Conservation (phyloP, 257 asterid species). For the Solanum clarkiae region DNA sequence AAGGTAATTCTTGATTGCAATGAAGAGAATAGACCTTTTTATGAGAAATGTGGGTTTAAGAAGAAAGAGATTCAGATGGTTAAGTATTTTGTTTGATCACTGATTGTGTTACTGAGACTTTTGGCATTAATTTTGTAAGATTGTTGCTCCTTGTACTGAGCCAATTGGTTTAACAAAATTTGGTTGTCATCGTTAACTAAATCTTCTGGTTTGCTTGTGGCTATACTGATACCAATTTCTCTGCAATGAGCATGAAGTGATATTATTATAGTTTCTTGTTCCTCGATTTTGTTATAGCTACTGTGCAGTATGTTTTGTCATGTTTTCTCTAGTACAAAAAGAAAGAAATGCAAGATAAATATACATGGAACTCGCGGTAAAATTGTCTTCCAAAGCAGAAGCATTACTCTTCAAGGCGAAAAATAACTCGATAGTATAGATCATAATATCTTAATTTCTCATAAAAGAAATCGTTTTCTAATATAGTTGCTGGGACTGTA, state of each 20-base stretch:
- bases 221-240: neutral
- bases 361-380: neutral
- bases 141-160: neutral
- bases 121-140: neutral
- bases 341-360: too few relatives aligned
- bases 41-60: slow-evolving; percentile 83
- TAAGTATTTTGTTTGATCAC: slow-evolving; percentile 38
- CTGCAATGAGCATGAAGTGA: neutral
- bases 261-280: neutral
- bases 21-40: slow-evolving; percentile 42
- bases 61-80: slow-evolving; percentile 70
- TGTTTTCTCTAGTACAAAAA: too few relatives aligned
- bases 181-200: neutral
- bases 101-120: neutral
- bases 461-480: neutral
- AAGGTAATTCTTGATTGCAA: slow-evolving; percentile 86
- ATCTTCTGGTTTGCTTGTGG: neutral
- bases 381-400: neutral
- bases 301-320: too few relatives aligned
- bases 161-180: neutral
- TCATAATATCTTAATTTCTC: neutral
- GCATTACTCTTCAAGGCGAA: neutral
- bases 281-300: too few relatives aligned
- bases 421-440: neutral
- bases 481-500: too few relatives aligned